A percentile compares a stretch with the other conserved stretches of the same genome.
These are phyloP conservation scores for Erythrobasidium yunnanense DNA, from an alignment of 768 basidiomycete species.

Conservation along the genomic window DNA sequence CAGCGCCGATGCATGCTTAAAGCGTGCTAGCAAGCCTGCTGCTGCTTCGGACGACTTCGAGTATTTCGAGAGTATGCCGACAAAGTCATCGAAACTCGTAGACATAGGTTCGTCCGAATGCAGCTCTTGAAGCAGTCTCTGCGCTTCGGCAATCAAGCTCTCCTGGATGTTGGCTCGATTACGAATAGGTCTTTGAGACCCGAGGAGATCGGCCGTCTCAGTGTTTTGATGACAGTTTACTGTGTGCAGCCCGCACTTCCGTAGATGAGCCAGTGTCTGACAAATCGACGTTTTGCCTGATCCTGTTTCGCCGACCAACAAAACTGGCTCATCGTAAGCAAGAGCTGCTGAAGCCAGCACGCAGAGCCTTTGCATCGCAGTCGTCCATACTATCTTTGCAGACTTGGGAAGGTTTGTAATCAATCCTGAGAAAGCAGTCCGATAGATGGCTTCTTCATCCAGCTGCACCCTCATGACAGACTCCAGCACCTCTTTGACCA, in stretches of 20 bases:
- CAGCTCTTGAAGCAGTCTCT: neutral
- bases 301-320: slow-evolving; percentile 93
- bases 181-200: slow-evolving; percentile 77
- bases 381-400: slow-evolving; percentile 68
- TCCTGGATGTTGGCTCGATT: slow-evolving; percentile 55
- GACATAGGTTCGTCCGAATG: too few relatives aligned
- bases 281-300: slow-evolving; percentile 96
- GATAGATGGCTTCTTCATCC: slow-evolving; percentile 61
- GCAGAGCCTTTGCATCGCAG: slow-evolving; percentile 81
- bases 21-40: slow-evolving; percentile 42
- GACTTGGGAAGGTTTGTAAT: neutral
- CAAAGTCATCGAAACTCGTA: too few relatives aligned
- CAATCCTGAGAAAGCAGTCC: slow-evolving; percentile 38
- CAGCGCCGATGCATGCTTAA: slow-evolving; percentile 54
- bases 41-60: too few relatives aligned
- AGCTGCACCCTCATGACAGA: slow-evolving; percentile 74
- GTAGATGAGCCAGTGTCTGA: slow-evolving; percentile 66
- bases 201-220: slow-evolving; percentile 92
- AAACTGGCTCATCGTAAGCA: slow-evolving; percentile 80
- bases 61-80: too few relatives aligned
- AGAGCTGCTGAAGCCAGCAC: slow-evolving; percentile 72
- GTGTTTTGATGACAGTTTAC: slow-evolving; percentile 98
- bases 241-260: slow-evolving; percentile 53
- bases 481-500: slow-evolving; percentile 89
- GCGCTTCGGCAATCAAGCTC: slow-evolving; percentile 42